Conservation (phyloP, 129 eudicot species). For the Solidago caesia region DNA sequence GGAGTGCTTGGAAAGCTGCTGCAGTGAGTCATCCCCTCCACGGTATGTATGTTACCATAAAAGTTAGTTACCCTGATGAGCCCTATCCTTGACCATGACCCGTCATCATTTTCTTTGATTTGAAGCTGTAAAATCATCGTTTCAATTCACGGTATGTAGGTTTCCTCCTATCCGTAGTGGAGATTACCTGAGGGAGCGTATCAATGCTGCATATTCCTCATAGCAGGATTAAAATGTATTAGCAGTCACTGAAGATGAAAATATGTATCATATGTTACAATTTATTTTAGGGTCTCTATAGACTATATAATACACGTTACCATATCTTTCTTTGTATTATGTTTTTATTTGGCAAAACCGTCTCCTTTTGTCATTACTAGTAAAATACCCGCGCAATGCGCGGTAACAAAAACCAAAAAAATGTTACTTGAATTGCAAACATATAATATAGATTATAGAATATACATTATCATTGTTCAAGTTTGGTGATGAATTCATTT, state of each 20-base stretch:
- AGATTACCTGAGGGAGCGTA: conserved; percentile 51
- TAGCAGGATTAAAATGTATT: not conserved
- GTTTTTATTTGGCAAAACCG: no score
- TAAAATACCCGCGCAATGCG: no score
- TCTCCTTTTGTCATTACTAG: no score
- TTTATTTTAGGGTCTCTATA: no score
- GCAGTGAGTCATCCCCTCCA: conserved; percentile 74
- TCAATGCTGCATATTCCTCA: conserved; percentile 38
- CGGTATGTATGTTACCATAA: conserved; percentile 27
- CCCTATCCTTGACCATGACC: not conserved
- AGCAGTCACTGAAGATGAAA: not conserved
- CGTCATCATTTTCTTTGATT: not conserved
- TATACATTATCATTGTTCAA: no score
- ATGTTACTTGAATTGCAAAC: no score
- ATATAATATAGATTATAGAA: no score
- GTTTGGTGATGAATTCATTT: no score
- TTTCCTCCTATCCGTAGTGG: conserved; percentile 60
- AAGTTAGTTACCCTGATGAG: not conserved
- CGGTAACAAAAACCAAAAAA: no score
- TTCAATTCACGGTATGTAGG: conserved; percentile 31
- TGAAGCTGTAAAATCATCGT: not conserved
- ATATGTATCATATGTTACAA: no score
- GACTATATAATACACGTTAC: no score
- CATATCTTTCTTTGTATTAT: no score
- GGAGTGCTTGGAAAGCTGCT: conserved; percentile 71